phyloP scores from a whole-genome alignment of 257 asterid species.

The Avicennia marina region DNA sequence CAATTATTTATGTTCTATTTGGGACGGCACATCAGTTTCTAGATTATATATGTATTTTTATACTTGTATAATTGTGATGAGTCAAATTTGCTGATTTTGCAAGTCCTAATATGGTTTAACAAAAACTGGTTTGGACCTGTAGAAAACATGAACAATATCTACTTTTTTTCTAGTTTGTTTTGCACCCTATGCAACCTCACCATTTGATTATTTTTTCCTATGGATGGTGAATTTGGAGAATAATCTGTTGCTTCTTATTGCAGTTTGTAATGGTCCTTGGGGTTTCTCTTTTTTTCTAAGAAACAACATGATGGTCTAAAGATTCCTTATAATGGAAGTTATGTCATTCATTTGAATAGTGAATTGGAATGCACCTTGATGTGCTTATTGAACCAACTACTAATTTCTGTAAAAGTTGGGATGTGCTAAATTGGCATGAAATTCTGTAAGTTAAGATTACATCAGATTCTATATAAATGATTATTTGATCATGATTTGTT shows the following conservation, averaged over 20 bases:
- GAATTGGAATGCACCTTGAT: not conserved
- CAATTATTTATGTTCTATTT: too few species aligned
- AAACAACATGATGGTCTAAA: not conserved
- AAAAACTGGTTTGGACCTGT: not conserved
- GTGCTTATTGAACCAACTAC: not conserved
- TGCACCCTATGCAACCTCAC: not conserved
- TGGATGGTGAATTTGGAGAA: not conserved
- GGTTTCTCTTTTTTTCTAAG: not conserved
- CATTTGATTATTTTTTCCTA: not conserved
- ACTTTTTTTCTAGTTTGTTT: too few species aligned
- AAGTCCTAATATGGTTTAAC: too few species aligned
- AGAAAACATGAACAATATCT: not conserved
- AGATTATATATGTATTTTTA: too few species aligned
- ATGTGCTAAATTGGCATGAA: not conserved
- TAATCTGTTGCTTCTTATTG: not conserved
- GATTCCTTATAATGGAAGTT: not conserved
- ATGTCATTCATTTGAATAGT: not conserved
- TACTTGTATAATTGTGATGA: too few species aligned
- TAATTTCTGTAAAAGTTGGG: not conserved
- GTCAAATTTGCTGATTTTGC: too few species aligned
- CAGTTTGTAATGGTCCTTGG: not conserved
- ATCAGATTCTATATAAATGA: too few species aligned
- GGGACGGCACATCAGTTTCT: too few species aligned
- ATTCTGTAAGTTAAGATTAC: too few species aligned
- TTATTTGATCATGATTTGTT: too few species aligned